Conservation (phyloP, 768 basidiomycete species). For the Pleurotus pulmonarius region DNA sequence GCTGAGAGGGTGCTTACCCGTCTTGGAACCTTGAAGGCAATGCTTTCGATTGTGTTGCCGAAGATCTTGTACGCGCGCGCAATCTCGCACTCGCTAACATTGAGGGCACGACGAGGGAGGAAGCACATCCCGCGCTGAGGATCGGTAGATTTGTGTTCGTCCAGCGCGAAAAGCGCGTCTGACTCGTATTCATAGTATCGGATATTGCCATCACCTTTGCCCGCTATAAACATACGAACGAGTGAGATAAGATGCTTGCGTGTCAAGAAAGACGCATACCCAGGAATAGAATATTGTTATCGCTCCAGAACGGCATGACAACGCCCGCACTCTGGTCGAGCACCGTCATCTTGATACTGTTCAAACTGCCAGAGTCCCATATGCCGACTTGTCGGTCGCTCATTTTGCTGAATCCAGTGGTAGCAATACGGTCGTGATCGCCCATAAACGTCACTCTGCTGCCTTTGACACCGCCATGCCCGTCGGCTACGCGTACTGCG, state of each 20-base stretch:
- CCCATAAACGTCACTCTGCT: slow-evolving; percentile 91
- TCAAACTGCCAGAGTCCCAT: slow-evolving; percentile 83
- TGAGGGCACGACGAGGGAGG: slow-evolving; percentile 88
- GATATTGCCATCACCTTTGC: slow-evolving; percentile 96
- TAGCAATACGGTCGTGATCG: slow-evolving; percentile 81
- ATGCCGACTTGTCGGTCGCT: slow-evolving; percentile 87
- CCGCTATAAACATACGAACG: slow-evolving; percentile 41
- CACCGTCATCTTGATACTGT: slow-evolving; percentile 69
- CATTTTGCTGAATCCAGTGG: slow-evolving; percentile 97
- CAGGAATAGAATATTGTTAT: slow-evolving; percentile 88
- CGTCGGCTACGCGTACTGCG: slow-evolving; percentile 79
- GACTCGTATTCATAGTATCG: slow-evolving; percentile 96
- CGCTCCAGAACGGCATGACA: slow-evolving; percentile 96
- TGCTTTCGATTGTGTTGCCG: slow-evolving; percentile 74
- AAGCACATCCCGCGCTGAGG: slow-evolving; percentile 98
- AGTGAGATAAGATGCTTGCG: slow-evolving; percentile 1
- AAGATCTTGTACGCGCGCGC: slow-evolving; percentile 90
- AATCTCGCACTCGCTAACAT: slow-evolving; percentile 90
- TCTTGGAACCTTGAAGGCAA: slow-evolving; percentile 93
- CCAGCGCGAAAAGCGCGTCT: slow-evolving; percentile 70
- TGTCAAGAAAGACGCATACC: slow-evolving; percentile 33
- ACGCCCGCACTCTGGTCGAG: slow-evolving; percentile 93
- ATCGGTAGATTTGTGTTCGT: slow-evolving; percentile 85
- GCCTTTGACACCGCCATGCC: slow-evolving; percentile 92
- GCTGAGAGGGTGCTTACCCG: slow-evolving; percentile 47